phyloP scores from a whole-genome alignment of 2,329 filamentous ascomycete genomes.

The Pyrenophora teres region DNA sequence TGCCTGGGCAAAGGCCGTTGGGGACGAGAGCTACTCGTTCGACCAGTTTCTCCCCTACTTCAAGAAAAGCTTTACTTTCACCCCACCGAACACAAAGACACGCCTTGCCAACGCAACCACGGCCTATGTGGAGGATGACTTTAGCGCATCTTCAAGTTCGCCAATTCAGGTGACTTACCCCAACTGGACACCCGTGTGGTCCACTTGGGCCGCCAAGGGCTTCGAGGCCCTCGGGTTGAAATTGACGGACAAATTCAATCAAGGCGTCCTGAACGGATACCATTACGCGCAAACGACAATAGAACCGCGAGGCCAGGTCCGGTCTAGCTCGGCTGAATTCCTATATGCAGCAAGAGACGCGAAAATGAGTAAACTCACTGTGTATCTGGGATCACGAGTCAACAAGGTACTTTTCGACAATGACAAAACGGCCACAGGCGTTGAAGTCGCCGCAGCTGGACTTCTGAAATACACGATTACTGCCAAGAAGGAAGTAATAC shows the following conservation, averaged over 20 bases:
- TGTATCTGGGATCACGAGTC: constrained; percentile 42
- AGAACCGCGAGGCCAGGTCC: background rate
- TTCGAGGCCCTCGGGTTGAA: background rate
- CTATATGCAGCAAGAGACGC: background rate
- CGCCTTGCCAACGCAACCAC: background rate
- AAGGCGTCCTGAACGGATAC: background rate
- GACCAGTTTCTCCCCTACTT: background rate
- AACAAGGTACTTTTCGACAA: constrained; percentile 44
- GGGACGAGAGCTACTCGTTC: background rate
- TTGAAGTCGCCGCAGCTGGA: constrained; percentile 10
- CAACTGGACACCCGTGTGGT: constrained; percentile 1
- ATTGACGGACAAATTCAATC: background rate
- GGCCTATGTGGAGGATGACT: background rate
- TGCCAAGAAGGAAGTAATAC: constrained; percentile 51
- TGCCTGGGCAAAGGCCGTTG: background rate
- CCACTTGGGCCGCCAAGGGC: background rate
- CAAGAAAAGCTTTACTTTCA: background rate
- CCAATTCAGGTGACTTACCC: background rate
- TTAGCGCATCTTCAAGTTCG: background rate
- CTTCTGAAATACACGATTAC: constrained; percentile 17
- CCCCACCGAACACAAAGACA: background rate
- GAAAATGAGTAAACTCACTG: constrained; percentile 7
- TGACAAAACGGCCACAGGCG: constrained; percentile 29
- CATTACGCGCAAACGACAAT: background rate
- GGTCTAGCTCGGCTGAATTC: constrained; percentile 1